Conservation (phyloP, 2,329 filamentous ascomycete species). For the Aspergillus carbonarius region DNA sequence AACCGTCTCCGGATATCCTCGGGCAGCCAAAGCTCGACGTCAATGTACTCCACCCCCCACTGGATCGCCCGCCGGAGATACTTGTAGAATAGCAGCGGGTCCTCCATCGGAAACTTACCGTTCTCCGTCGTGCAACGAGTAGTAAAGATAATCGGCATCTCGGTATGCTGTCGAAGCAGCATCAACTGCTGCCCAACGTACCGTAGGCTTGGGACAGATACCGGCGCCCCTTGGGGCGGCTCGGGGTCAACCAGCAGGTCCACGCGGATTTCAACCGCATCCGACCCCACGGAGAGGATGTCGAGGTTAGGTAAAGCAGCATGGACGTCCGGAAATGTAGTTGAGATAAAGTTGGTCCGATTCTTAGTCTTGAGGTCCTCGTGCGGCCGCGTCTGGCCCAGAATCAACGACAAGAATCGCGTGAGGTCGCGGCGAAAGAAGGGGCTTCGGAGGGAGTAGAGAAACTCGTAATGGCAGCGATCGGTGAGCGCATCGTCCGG, state of each 20-base stretch:
- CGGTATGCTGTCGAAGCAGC: slow-evolving; percentile 77
- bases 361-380: slow-evolving; percentile 68
- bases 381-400: slow-evolving; percentile 77
- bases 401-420: slow-evolving; percentile 73
- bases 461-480: slow-evolving; percentile 79
- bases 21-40: slow-evolving; percentile 84
- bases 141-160: slow-evolving; percentile 87
- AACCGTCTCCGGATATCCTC: slow-evolving; percentile 69
- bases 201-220: slow-evolving; percentile 70
- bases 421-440: slow-evolving; percentile 74
- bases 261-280: slow-evolving; percentile 81
- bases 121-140: slow-evolving; percentile 80
- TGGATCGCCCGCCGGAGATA: slow-evolving; percentile 83
- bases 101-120: slow-evolving; percentile 79
- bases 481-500: slow-evolving; percentile 66
- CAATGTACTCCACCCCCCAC: slow-evolving; percentile 87
- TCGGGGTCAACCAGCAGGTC: slow-evolving; percentile 75
- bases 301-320: slow-evolving; percentile 81
- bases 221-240: slow-evolving; percentile 57
- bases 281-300: slow-evolving; percentile 81
- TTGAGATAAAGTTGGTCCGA: slow-evolving; percentile 81
- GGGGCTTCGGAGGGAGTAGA: slow-evolving; percentile 68
- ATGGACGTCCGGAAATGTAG: slow-evolving; percentile 82
- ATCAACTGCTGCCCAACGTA: slow-evolving; percentile 87
- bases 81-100: slow-evolving; percentile 70